Percentiles rank a stretch among this genome's conserved stretches.
These are phyloP conservation scores for Cutaneotrichosporon mucoides DNA, from an alignment of 1,284 basidiomycete species.

Conservation along the genomic window DNA sequence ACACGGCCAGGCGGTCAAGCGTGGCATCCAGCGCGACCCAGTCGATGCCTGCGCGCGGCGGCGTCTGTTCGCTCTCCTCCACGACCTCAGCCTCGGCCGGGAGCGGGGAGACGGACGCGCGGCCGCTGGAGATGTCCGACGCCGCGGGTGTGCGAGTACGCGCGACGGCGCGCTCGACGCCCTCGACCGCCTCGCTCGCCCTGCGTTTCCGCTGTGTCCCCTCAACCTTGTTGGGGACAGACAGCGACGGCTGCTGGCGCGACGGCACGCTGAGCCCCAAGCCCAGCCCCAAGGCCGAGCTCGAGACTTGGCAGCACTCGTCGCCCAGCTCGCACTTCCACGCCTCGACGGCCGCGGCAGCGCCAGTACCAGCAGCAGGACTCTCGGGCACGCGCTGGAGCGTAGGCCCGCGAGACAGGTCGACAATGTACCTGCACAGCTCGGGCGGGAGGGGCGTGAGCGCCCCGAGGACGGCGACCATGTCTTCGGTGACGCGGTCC, in stretches of 20 bases:
- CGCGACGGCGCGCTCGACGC: neutral
- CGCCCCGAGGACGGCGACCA: neutral
- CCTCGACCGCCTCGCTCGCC: neutral
- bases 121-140: neutral
- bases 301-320: neutral
- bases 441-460: neutral
- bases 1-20: neutral
- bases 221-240: neutral
- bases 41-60: neutral
- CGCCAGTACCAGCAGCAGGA: neutral
- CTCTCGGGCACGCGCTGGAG: neutral
- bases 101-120: neutral
- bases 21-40: neutral
- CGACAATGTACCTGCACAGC: conserved; percentile 1
- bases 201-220: neutral
- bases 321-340: neutral
- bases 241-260: too few relatives aligned
- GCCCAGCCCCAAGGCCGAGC: neutral
- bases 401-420: neutral
- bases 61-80: neutral
- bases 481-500: neutral
- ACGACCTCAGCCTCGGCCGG: too few relatives aligned
- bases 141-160: neutral
- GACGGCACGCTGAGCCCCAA: neutral
- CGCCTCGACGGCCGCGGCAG: neutral